These are phyloP conservation scores for Talaromyces sp. DNA, from an alignment of 2,329 filamentous ascomycete species.

Conservation along the genomic window DNA sequence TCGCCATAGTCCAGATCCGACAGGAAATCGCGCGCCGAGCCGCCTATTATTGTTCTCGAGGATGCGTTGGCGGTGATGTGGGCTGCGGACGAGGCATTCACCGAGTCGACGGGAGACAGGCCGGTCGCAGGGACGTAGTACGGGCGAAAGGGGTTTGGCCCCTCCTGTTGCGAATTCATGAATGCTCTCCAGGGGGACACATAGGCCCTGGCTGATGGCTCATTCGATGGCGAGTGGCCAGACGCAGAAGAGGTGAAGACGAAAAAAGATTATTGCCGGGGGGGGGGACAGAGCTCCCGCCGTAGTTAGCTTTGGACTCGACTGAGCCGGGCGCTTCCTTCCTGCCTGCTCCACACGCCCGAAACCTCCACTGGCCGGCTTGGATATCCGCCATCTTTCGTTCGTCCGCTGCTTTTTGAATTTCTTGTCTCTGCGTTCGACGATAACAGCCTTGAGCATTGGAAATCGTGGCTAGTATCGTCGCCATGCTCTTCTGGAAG, in stretches of 20 bases:
- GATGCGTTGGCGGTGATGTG: conserved; percentile 30
- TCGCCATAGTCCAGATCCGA: conserved; percentile 89
- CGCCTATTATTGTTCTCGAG: conserved; percentile 48
- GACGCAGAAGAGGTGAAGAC: background rate
- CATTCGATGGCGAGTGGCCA: background rate
- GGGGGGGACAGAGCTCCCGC: background rate
- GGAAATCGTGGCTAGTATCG: background rate
- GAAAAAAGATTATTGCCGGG: background rate
- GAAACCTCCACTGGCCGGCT: background rate
- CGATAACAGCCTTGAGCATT: background rate
- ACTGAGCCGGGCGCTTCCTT: background rate
- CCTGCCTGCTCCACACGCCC: conserved; percentile 6
- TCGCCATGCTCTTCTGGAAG: conserved; percentile 29
- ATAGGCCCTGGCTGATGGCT: background rate
- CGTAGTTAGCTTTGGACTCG: background rate
- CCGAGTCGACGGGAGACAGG: conserved; percentile 40
- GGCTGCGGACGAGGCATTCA: conserved; percentile 31
- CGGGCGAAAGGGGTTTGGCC: conserved; percentile 54
- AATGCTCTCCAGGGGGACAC: background rate
- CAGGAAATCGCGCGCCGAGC: conserved; percentile 75
- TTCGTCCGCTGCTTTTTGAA: background rate
- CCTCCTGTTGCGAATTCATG: conserved; percentile 14
- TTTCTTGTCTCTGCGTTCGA: background rate
- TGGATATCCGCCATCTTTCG: background rate
- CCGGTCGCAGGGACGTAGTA: conserved; percentile 63